A percentile compares a stretch with the other conserved stretches of the same genome.
Conservation (phyloP, 148 eudicot species). For the Gaultheria prostrata region DNA sequence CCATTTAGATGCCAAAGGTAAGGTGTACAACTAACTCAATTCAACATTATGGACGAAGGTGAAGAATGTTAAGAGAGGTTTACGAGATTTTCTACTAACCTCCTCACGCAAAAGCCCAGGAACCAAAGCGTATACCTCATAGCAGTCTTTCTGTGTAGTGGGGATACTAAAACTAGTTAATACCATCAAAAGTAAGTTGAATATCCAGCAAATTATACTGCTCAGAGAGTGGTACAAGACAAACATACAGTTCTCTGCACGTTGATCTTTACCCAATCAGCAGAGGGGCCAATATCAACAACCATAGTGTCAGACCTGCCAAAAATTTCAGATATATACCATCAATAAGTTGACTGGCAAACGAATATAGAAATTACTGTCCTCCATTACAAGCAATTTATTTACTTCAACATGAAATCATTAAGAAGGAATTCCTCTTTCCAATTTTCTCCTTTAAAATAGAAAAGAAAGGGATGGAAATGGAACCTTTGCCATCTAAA, state of each 20-base stretch:
- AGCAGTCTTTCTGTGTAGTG: conserved; percentile 77
- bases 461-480: neutral
- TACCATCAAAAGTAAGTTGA: neutral
- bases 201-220: neutral
- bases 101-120: conserved; percentile 97
- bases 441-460: neutral
- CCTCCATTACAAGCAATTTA: conserved; percentile 6
- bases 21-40: neutral
- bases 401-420: neutral
- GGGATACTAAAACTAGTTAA: conserved; percentile 10
- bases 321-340: neutral
- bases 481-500: conserved; percentile 1
- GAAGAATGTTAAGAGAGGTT: neutral
- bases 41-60: neutral
- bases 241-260: conserved; percentile 73
- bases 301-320: conserved; percentile 58
- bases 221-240: neutral
- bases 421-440: neutral
- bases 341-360: neutral
- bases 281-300: conserved; percentile 73
- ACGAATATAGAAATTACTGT: neutral
- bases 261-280: conserved; percentile 94
- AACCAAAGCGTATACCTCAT: conserved; percentile 91
- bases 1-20: too few species aligned
- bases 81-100: conserved; percentile 34